These are phyloP conservation scores for Quercus mongolica DNA, from an alignment of 306 rosid genomes.

Conservation along the genomic window DNA sequence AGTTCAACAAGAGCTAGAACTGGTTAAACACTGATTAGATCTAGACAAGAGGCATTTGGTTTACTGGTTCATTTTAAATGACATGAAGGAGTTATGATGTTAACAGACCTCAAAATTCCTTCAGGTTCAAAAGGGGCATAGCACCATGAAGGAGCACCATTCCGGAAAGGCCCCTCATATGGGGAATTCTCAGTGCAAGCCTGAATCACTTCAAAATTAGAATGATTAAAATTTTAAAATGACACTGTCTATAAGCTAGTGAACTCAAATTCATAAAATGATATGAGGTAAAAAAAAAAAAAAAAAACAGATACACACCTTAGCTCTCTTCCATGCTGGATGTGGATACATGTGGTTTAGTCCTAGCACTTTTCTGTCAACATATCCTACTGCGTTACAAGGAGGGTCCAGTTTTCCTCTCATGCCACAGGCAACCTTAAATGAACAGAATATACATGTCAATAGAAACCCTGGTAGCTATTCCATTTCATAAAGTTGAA, in stretches of 20 bases:
- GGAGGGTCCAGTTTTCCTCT: conserved; percentile 90
- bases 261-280: conserved; percentile 5
- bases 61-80: neutral
- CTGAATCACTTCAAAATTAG: conserved; percentile 43
- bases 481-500: neutral
- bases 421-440: conserved; percentile 67
- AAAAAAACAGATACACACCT: conserved; percentile 49
- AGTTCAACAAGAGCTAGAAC: neutral
- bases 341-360: conserved; percentile 70
- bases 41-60: neutral
- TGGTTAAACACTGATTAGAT: neutral
- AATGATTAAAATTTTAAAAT: conserved; percentile 15
- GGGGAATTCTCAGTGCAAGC: conserved; percentile 78
- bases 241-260: neutral
- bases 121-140: conserved; percentile 90
- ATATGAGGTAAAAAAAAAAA: neutral
- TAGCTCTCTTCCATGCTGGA: conserved; percentile 91
- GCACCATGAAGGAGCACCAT: conserved; percentile 87
- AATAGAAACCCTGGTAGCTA: no score
- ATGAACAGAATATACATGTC: conserved; percentile 17
- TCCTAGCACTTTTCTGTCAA: conserved; percentile 80
- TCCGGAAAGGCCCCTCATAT: conserved; percentile 64
- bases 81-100: conserved; percentile 1
- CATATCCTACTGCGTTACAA: conserved; percentile 87
- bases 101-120: conserved; percentile 74